Evolutionary conservation across 2,329 filamentous ascomycete genomes (phyloP), one percentile per base, ranked within the genome.

Genomic region (Calonectria pseudoturangicola): DNA sequence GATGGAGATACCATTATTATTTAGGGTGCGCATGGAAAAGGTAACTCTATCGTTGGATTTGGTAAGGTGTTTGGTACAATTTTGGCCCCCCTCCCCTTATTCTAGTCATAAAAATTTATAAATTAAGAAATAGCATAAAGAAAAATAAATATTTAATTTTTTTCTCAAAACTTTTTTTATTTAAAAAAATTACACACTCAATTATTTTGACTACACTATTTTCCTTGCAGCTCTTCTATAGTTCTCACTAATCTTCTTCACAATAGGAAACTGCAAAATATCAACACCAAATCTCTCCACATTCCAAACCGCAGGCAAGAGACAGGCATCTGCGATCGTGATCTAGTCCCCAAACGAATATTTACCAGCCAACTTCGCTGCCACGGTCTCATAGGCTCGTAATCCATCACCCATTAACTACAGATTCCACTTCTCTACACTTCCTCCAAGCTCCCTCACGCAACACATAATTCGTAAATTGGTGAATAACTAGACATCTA

Each of bases 1-100:
- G 94, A 96, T 77, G 94, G 93, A 0, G 94, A 97, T 80, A 91
- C 90, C 2, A 82, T 95, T 15, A 88, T 88, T 1, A 87, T 96
- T 47, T 88, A 89, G 1, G 94, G 94, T 1, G 88, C 89, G 9
- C 93, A 91, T 78, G 93, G 92, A 0, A 88, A 91, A 68, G 90
- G 92, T 36, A 91, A 91, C 3, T 88, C 85, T n/a, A 86, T 92
- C 65, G 92, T 97, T 30, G 94, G 94, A 0, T 96, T 96, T 82
- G 94, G 94, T 2, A 90, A 95, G 75, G 94, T 93, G 75, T 85
- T 86, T 25, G 94, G 93, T 16, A 90, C 83, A 45, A 92, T 96
- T 21, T 72, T 80, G 28, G 77, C 81, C 0, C 77, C 84, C 0
- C 71, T 83, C 54, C 78, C 80, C 15, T 68, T 84, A 6, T 84